Conservation (phyloP, 768 basidiomycete genomes). For the Lentinula lateritia region DNA sequence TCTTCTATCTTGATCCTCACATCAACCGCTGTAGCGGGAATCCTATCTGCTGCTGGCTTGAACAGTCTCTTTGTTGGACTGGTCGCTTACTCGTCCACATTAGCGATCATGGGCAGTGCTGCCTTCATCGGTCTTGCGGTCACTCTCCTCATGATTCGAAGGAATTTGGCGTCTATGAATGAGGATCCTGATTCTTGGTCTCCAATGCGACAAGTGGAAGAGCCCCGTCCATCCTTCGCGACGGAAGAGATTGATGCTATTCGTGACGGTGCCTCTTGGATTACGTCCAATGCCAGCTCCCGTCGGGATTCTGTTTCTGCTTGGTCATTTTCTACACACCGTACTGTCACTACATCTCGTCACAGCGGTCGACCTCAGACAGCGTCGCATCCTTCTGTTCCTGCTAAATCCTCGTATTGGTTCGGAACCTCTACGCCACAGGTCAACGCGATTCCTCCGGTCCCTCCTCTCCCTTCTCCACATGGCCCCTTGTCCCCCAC, state of each 20-base stretch:
- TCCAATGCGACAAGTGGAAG: slow-evolving; percentile 43
- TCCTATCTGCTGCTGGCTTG: slow-evolving; percentile 49
- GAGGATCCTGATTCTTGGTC: slow-evolving; percentile 57
- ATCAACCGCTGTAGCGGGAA: slow-evolving; percentile 55
- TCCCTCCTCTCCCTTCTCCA: slow-evolving; percentile 62
- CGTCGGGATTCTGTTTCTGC: slow-evolving; percentile 55
- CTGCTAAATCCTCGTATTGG: slow-evolving; percentile 60
- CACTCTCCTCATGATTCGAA: slow-evolving; percentile 61
- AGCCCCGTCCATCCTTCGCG: slow-evolving; percentile 57
- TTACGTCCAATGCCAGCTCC: slow-evolving; percentile 61
- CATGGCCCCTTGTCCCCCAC: slow-evolving; percentile 46
- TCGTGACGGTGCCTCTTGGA: slow-evolving; percentile 77
- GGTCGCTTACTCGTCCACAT: slow-evolving; percentile 46
- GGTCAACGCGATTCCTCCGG: slow-evolving; percentile 39
- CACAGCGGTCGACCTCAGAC: slow-evolving; percentile 28
- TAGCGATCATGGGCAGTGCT: slow-evolving; percentile 47
- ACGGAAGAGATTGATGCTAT: slow-evolving; percentile 71
- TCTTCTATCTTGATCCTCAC: slow-evolving; percentile 46
- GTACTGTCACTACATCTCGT: slow-evolving; percentile 33
- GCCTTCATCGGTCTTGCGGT: slow-evolving; percentile 55
- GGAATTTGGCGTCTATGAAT: slow-evolving; percentile 52
- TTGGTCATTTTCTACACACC: slow-evolving; percentile 71
- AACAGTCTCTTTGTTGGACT: slow-evolving; percentile 56
- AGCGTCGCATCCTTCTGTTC: slow-evolving; percentile 35
- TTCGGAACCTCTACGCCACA: slow-evolving; percentile 43